Conservation (phyloP, 768 basidiomycete species). For the Fomitopsis serialis region DNA sequence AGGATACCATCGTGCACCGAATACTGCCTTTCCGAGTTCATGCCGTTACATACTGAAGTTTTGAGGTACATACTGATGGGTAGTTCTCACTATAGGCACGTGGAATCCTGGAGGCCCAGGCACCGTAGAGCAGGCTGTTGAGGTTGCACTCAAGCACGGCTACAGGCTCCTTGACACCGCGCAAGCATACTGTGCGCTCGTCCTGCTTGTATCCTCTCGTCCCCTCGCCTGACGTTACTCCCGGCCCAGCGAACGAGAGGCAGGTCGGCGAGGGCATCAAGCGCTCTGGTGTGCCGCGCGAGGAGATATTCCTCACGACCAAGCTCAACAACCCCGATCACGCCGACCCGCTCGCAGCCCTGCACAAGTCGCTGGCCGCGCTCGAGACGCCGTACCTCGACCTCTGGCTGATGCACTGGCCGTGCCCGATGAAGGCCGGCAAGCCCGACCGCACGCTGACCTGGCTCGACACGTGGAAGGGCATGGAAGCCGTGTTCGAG, state of each 20-base stretch:
- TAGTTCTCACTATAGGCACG: slow-evolving; percentile 42
- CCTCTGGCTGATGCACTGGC: slow-evolving; percentile 85
- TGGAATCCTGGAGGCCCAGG: slow-evolving; percentile 76
- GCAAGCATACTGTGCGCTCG: slow-evolving; percentile 45
- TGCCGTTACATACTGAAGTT: no score
- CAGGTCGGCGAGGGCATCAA: slow-evolving; percentile 83
- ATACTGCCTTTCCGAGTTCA: no score
- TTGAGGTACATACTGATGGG: background rate
- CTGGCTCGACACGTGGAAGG: slow-evolving; percentile 77
- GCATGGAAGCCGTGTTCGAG: slow-evolving; percentile 65
- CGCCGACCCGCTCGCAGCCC: slow-evolving; percentile 48
- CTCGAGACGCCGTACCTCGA: slow-evolving; percentile 77
- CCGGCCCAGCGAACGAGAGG: slow-evolving; percentile 49
- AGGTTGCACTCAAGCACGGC: slow-evolving; percentile 65
- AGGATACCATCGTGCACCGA: no score
- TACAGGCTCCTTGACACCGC: slow-evolving; percentile 75
- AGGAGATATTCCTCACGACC: slow-evolving; percentile 76
- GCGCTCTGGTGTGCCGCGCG: slow-evolving; percentile 65
- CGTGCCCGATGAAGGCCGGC: slow-evolving; percentile 60
- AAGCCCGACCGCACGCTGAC: slow-evolving; percentile 48
- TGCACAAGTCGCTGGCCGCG: slow-evolving; percentile 60
- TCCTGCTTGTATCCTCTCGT: background rate
- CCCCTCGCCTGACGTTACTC: background rate
- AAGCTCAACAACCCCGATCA: slow-evolving; percentile 67
- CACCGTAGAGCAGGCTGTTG: slow-evolving; percentile 68